phyloP scores from a whole-genome alignment of 1,284 basidiomycete genomes.

The Porogramme epimiltina region DNA sequence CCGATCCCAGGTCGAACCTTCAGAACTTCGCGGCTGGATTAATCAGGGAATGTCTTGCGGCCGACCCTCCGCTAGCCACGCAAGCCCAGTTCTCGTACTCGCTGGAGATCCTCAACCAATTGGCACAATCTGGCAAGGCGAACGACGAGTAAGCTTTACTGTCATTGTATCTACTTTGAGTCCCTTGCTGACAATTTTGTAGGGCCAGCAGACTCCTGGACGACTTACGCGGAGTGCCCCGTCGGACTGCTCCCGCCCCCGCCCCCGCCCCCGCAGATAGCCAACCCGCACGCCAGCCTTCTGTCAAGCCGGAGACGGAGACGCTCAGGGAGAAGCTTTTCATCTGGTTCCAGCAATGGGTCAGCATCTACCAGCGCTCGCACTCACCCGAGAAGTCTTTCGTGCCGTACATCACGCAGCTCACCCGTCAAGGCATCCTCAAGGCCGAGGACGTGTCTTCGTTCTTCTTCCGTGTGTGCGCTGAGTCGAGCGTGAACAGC shows the following conservation, averaged over 20 bases:
- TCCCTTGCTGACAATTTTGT: conserved; percentile 3
- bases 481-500: conserved; percentile 91
- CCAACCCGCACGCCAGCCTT: conserved; percentile 44
- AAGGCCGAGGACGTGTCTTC: conserved; percentile 97
- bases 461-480: conserved; percentile 98
- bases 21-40: conserved; percentile 86
- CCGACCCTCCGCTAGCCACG: conserved; percentile 77
- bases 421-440: conserved; percentile 95
- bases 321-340: conserved; percentile 72
- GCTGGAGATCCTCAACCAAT: conserved; percentile 81
- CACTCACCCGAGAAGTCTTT: conserved; percentile 93
- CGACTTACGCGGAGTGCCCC: conserved; percentile 68
- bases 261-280: conserved; percentile 34
- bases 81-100: conserved; percentile 81
- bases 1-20: conserved; percentile 77
- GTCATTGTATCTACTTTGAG: background rate
- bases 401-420: conserved; percentile 94
- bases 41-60: conserved; percentile 84
- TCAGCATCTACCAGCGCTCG: conserved; percentile 91
- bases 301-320: conserved; percentile 68
- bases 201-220: conserved; percentile 66
- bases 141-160: conserved; percentile 73
- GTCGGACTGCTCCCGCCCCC: conserved; percentile 33
- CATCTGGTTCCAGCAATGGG: conserved; percentile 91
- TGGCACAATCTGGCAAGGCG: conserved; percentile 73